phyloP scores from a whole-genome alignment of 1,284 basidiomycete genomes.

The Ceratobasidium sp. region DNA sequence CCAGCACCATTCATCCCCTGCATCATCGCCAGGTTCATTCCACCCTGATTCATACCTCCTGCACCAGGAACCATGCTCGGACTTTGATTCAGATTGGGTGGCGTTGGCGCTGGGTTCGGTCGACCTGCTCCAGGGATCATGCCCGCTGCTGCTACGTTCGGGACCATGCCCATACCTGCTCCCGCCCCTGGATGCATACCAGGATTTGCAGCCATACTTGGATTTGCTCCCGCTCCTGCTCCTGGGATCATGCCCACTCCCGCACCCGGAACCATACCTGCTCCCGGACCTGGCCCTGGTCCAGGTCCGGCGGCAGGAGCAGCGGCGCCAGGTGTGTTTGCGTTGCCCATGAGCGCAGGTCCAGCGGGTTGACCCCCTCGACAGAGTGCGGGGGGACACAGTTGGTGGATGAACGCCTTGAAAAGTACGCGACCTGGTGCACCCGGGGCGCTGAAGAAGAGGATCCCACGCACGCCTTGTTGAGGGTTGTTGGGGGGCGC shows the following conservation, averaged over 20 bases:
- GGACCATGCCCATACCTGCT: not conserved
- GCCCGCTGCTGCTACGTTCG: not conserved
- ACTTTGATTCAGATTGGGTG: not conserved
- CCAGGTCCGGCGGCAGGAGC: not conserved
- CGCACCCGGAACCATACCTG: not conserved
- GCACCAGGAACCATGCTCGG: not conserved
- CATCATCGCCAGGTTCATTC: not conserved
- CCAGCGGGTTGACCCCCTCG: slow-evolving; percentile 37
- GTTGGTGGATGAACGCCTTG: slow-evolving; percentile 29
- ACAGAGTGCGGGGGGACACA: slow-evolving; percentile 17
- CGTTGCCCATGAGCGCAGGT: not conserved
- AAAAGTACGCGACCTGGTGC: slow-evolving; percentile 24
- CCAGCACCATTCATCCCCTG: not conserved
- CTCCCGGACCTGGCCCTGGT: not conserved
- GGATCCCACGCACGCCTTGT: not conserved
- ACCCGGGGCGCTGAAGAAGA: slow-evolving; percentile 28
- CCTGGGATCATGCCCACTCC: not conserved
- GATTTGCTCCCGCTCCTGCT: not conserved
- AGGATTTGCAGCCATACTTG: not conserved
- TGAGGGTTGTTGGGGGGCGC: not conserved
- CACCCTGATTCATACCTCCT: slow-evolving; percentile 12
- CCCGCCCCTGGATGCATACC: slow-evolving; percentile 4
- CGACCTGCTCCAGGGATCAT: slow-evolving; percentile 15
- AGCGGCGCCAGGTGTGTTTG: not conserved
- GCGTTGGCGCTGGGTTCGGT: slow-evolving; percentile 16